Percentiles rank a stretch among this genome's conserved stretches.
Evolutionary conservation across 495 filamentous ascomycete species (phyloP).

Genomic region (Trichoderma parareesei): DNA sequence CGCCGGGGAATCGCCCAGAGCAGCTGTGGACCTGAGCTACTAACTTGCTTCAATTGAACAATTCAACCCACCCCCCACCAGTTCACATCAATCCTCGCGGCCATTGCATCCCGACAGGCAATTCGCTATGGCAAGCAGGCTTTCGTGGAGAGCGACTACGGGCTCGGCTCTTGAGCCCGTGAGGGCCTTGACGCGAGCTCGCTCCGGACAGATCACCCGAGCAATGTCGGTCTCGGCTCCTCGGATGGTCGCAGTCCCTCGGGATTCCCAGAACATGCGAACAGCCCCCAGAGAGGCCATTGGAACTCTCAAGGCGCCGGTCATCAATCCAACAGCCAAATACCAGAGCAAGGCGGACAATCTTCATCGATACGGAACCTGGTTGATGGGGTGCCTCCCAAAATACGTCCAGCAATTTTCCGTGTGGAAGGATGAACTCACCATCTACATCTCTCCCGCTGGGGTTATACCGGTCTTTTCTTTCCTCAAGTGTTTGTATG

Average conservation of each 20-base stretch:
- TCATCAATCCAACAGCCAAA: conserved; percentile 90
- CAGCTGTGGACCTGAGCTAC: background rate
- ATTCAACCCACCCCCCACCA: background rate
- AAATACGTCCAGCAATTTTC: conserved; percentile 99
- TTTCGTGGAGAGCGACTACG: conserved; percentile 54
- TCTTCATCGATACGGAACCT: conserved; percentile 90
- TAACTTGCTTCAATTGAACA: background rate
- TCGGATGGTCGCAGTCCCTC: conserved; percentile 42
- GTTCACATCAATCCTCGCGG: conserved; percentile 24
- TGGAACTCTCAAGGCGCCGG: conserved; percentile 59
- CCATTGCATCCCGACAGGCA: background rate
- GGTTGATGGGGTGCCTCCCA: conserved; percentile 90
- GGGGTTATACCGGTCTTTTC: conserved; percentile 84
- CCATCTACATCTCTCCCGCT: conserved; percentile 80
- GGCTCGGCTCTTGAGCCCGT: conserved; percentile 50
- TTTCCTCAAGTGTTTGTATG: conserved; percentile 72
- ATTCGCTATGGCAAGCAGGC: conserved; percentile 54
- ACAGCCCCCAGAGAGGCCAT: conserved; percentile 44
- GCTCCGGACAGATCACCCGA: conserved; percentile 27
- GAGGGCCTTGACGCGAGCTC: conserved; percentile 26
- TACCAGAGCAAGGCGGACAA: conserved; percentile 73
- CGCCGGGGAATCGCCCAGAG: background rate
- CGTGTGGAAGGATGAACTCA: conserved; percentile 98
- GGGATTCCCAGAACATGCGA: conserved; percentile 62
- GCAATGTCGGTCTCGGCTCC: conserved; percentile 50